Evolutionary conservation across 2,329 filamentous ascomycete genomes (phyloP).

Genomic region (Xenosphaeropsis pyriputrescens): DNA sequence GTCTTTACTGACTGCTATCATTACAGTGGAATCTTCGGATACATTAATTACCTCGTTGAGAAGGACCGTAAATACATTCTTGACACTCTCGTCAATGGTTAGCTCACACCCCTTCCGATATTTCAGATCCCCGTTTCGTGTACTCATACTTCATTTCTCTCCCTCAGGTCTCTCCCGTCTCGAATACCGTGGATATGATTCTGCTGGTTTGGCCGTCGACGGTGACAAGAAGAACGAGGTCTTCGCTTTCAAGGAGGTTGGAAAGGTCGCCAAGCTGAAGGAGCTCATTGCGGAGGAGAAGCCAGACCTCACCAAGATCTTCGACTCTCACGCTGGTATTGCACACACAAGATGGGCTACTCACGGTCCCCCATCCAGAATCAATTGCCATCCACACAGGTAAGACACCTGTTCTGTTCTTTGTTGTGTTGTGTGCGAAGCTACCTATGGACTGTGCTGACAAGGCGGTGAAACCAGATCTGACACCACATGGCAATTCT

Average conservation of each 20-base stretch:
- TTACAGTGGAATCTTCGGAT: conserved; percentile 86
- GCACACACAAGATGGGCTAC: conserved; percentile 99
- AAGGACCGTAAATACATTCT: conserved; percentile 96
- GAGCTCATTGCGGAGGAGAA: conserved; percentile 75
- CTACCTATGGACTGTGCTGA: too few relatives aligned
- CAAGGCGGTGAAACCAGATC: conserved; percentile 40
- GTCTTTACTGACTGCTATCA: background rate
- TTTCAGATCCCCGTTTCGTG: conserved; percentile 4
- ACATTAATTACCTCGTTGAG: conserved; percentile 98
- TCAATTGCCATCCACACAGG: conserved; percentile 98
- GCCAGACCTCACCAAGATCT: conserved; percentile 79
- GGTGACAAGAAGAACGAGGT: conserved; percentile 97
- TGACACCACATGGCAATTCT: conserved; percentile 89
- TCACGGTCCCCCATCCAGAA: conserved; percentile 81
- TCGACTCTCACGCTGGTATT: conserved; percentile 97
- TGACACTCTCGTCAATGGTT: conserved; percentile 91
- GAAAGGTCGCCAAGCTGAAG: conserved; percentile 96
- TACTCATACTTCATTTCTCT: conserved; percentile 15
- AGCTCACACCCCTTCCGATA: conserved; percentile 21
- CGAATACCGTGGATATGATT: conserved; percentile 94
- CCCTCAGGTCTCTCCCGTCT: conserved; percentile 73
- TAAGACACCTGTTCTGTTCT: conserved; percentile 30
- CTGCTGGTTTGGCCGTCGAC: conserved; percentile 82
- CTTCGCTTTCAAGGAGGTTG: conserved; percentile 95
- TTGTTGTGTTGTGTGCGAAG: too few relatives aligned